Evolutionary conservation across 371 early-diverging fungal genomes (phyloP).

Genomic region (Encephalitozoon intestinalis): DNA sequence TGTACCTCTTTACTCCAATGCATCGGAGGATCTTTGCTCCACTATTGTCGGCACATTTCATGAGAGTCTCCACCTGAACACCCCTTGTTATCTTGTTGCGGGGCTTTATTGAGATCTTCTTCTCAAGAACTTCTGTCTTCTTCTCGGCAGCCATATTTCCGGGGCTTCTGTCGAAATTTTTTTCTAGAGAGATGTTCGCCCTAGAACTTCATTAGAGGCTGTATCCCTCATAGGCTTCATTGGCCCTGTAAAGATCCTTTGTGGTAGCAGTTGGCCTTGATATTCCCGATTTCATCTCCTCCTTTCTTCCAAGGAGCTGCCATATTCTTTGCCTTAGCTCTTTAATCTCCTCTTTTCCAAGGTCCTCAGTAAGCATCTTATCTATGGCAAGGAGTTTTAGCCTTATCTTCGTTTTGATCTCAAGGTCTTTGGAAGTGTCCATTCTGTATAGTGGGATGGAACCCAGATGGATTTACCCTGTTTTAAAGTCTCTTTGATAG

Average conservation of each 20-base stretch:
- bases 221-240: neutral
- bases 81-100: conserved; percentile 82
- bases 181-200: neutral
- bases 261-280: neutral
- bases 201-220: neutral
- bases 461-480: neutral
- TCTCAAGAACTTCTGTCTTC: conserved; percentile 23
- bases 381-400: neutral
- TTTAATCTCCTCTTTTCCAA: neutral
- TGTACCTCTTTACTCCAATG: conserved; percentile 89
- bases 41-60: conserved; percentile 99
- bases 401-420: neutral
- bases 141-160: conserved; percentile 31
- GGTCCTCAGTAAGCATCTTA: neutral
- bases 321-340: neutral
- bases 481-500: too few species aligned
- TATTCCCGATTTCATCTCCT: neutral
- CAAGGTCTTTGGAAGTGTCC: neutral
- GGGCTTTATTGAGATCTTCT: conserved; percentile 39
- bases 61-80: conserved; percentile 95
- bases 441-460: neutral
- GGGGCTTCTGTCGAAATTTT: neutral
- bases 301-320: neutral
- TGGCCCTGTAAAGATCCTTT: neutral
- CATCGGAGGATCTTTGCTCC: conserved; percentile 99